A percentile compares a stretch with the other conserved stretches of the same genome.
Conservation (phyloP, 371 early-diverging fungal genomes). For the Rhizopus microsporus region DNA sequence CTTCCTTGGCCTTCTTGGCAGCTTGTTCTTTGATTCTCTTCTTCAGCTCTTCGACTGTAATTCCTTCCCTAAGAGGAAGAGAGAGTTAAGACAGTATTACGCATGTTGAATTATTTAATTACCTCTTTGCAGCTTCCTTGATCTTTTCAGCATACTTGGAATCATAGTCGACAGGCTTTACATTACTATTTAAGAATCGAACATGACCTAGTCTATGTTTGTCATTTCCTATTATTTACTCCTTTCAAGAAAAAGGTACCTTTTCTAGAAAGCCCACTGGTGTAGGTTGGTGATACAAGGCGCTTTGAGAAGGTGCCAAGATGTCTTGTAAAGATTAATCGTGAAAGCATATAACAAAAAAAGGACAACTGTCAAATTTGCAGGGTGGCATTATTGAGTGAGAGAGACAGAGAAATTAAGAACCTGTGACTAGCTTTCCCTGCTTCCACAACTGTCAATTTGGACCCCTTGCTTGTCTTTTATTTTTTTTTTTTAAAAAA, state of each 20-base stretch:
- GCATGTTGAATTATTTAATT: constrained; percentile 13
- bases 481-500: constrained; percentile 1
- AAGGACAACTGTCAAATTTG: not conserved
- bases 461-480: constrained; percentile 6
- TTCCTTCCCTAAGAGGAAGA: constrained; percentile 39
- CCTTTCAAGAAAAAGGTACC: not conserved
- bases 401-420: not conserved
- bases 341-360: not conserved
- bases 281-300: not conserved
- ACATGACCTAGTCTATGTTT: constrained; percentile 14
- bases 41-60: constrained; percentile 54
- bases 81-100: not conserved
- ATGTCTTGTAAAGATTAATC: constrained; percentile 1
- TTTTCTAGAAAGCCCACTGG: not conserved
- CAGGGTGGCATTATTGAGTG: not conserved
- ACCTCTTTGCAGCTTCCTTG: constrained; percentile 63
- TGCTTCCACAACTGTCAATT: not conserved
- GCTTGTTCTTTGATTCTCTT: constrained; percentile 44
- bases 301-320: not conserved
- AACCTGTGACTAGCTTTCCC: constrained; percentile 8
- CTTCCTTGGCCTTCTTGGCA: constrained; percentile 23
- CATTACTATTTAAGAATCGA: constrained; percentile 20
- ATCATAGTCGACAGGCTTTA: constrained; percentile 52
- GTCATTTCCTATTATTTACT: not conserved
- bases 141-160: constrained; percentile 76